Evolutionary conservation across 495 filamentous ascomycete species (phyloP).

Genomic region (Astrothelium subdiscretum): DNA sequence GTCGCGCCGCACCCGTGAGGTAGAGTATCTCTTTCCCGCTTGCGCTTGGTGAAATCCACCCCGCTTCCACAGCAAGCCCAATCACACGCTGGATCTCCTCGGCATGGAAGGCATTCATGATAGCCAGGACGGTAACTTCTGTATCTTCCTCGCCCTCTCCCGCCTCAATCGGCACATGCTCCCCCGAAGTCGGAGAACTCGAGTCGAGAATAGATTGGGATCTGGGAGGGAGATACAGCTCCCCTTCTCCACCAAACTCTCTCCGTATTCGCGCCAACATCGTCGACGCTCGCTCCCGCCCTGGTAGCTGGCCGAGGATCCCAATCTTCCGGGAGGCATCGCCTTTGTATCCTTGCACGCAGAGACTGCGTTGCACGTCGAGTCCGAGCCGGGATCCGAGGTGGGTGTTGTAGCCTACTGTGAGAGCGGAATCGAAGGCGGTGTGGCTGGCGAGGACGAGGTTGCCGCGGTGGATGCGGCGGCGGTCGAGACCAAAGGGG

Average conservation of each 20-base stretch:
- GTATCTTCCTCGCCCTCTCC: not conserved
- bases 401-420: slow-evolving; percentile 15
- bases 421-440: slow-evolving; percentile 15
- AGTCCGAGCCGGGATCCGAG: slow-evolving; percentile 11
- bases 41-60: slow-evolving; percentile 1
- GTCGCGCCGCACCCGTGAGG: slow-evolving; percentile 12
- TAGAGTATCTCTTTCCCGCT: slow-evolving; percentile 10
- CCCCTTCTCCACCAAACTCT: slow-evolving; percentile 11
- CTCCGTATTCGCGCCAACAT: slow-evolving; percentile 2
- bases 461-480: slow-evolving; percentile 4
- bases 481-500: slow-evolving; percentile 12
- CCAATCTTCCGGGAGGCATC: slow-evolving; percentile 14
- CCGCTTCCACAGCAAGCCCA: not conserved
- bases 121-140: slow-evolving; percentile 10
- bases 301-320: slow-evolving; percentile 7
- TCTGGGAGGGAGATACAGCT: not conserved
- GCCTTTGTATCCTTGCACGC: slow-evolving; percentile 16
- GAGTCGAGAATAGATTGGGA: no score
- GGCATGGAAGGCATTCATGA: slow-evolving; percentile 18
- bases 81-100: slow-evolving; percentile 13
- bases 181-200: no score
- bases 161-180: not conserved
- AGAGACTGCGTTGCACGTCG: slow-evolving; percentile 2
- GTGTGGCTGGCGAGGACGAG: slow-evolving; percentile 15
- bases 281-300: not conserved